Percentiles rank a stretch among this genome's conserved stretches.
phyloP scores from a whole-genome alignment of 2,329 filamentous ascomycete species.

The Leptodontidium sp. region DNA sequence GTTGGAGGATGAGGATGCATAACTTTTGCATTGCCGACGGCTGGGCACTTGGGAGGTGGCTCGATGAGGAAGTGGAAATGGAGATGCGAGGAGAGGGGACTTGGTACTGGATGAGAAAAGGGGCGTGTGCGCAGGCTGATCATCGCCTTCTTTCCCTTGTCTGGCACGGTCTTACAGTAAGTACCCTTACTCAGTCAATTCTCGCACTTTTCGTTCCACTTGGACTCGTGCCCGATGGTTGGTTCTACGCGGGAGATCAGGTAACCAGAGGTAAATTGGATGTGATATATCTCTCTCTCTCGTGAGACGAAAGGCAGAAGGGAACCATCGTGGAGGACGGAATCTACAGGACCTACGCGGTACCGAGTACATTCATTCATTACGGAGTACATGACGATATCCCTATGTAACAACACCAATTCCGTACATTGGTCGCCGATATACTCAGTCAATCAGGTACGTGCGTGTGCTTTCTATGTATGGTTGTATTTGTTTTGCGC shows the following conservation, averaged over 20 bases:
- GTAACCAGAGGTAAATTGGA: slow-evolving; percentile 8
- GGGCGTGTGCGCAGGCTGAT: slow-evolving; percentile 7
- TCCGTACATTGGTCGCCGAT: neutral
- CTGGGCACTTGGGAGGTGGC: neutral
- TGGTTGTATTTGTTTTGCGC: neutral
- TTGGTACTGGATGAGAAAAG: neutral
- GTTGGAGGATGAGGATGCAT: neutral
- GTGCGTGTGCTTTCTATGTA: neutral
- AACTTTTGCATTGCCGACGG: neutral
- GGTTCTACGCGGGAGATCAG: slow-evolving; percentile 14
- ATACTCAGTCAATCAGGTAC: neutral
- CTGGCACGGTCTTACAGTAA: too few species aligned
- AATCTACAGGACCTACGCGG: too few species aligned
- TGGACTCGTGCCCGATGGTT: neutral
- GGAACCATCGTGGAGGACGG: neutral
- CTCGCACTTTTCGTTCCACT: too few species aligned
- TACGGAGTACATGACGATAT: neutral
- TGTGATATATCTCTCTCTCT: neutral
- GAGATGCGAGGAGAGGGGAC: too few species aligned
- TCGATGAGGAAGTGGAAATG: neutral
- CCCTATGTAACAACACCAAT: too few species aligned
- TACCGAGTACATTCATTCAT: too few species aligned
- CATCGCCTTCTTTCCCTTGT: neutral
- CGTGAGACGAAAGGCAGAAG: too few species aligned
- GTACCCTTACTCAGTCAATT: too few species aligned